Conservation (phyloP, 2,329 filamentous ascomycete species). For the Diaporthe helianthi region DNA sequence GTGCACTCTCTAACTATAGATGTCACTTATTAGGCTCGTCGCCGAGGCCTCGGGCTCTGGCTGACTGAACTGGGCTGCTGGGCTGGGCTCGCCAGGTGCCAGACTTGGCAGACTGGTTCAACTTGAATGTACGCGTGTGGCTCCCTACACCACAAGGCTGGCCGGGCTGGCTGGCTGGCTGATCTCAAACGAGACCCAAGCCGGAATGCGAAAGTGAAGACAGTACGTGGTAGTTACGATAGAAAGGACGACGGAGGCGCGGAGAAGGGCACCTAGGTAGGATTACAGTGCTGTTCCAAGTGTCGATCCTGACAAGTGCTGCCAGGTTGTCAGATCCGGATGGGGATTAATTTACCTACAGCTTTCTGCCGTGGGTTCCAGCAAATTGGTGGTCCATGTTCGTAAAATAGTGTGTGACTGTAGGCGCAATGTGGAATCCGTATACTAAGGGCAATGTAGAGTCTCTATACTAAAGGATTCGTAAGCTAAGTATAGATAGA, state of each 20-base stretch:
- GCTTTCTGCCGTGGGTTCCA: constrained; percentile 16
- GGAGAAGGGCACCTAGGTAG: not conserved
- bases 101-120: not conserved
- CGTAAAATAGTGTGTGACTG: too few relatives aligned
- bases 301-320: constrained; percentile 16
- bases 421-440: too few relatives aligned
- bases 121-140: not conserved
- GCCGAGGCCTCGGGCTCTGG: not conserved
- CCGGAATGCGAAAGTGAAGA: not conserved
- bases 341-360: constrained; percentile 4
- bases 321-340: not conserved
- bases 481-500: too few relatives aligned
- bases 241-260: not conserved
- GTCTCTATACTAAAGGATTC: too few relatives aligned
- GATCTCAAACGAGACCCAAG: constrained; percentile 11
- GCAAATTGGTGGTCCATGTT: constrained; percentile 24
- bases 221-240: too few relatives aligned
- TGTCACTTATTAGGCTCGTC: not conserved
- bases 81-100: not conserved
- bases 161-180: not conserved
- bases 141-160: not conserved
- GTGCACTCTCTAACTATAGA: too few relatives aligned
- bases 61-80: not conserved
- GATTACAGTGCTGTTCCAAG: not conserved
- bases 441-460: too few relatives aligned